Evolutionary conservation across 2,329 filamentous ascomycete genomes (phyloP), one percentile per base, ranked within the genome.

Genomic region (Shiraia sp.): DNA sequence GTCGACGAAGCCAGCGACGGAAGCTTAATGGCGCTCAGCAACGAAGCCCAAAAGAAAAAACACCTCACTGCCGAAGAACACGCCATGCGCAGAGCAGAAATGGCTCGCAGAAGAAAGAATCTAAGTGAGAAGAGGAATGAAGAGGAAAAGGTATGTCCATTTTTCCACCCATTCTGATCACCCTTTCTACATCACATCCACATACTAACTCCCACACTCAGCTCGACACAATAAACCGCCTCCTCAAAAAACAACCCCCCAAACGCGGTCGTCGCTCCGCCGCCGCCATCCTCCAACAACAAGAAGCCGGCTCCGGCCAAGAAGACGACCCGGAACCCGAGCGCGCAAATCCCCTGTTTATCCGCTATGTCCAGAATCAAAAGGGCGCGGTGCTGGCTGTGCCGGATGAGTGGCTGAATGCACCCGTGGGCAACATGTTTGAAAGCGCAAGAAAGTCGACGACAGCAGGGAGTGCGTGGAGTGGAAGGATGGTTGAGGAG

Each of bases 151-250:
- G 81, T 84, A 61, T 19, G 63, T 41, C 6, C n/a, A n/a, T n/a
- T n/a, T n/a, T n/a, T n/a, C n/a, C n/a, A n/a, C n/a, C n/a, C n/a
- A n/a, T n/a, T n/a, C n/a, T n/a, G n/a, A n/a, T 13, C 27, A 16
- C 2, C 17, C 7, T 39, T 27, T 0, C 26, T 37, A 16, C 10
- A 34, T 3, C 4, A 32, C 32, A 19, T 10, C 6, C 13, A 25
- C 2, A 23, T 45, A 30, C 55, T 61, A 36, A 65, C 26, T n/a
- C n/a, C 27, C 13, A n/a, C 12, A 1, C 35, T 29, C 45, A 91
- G 87, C 88, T 90, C 80, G 88, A 92, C 75, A 93, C 88, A 0
- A 92, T 93, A 79, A 91, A 93, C 75, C 90, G 91, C 60, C 82
- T 93, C 2, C 81, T 93, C 37, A 90, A 90, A 70, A 90, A 91